phyloP scores from a whole-genome alignment of 1,139 yeast species.

The Schizosaccharomyces versatilis region DNA sequence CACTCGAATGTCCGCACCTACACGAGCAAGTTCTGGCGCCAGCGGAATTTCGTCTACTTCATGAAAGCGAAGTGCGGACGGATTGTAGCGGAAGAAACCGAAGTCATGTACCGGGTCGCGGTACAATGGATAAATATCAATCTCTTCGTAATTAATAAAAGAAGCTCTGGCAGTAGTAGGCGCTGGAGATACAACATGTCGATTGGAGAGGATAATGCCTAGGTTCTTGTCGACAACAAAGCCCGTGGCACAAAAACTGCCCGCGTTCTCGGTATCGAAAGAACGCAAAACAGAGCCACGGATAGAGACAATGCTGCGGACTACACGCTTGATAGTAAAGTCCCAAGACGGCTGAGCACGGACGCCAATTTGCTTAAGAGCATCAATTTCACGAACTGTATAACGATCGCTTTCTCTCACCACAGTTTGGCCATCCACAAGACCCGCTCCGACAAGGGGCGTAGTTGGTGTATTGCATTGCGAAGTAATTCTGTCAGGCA shows the following conservation, averaged over 20 bases:
- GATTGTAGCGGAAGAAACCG: slow-evolving; percentile 64
- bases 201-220: slow-evolving; percentile 71
- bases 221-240: slow-evolving; percentile 65
- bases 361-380: background rate
- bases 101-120: slow-evolving; percentile 54
- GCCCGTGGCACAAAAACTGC: slow-evolving; percentile 82
- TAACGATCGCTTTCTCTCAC: background rate
- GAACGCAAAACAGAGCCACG: slow-evolving; percentile 72
- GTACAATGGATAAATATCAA: slow-evolving; percentile 47
- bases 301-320: slow-evolving; percentile 67
- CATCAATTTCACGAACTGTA: background rate
- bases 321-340: slow-evolving; percentile 57
- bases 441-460: background rate
- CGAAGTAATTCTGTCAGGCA: background rate
- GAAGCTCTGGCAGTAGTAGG: slow-evolving; percentile 64
- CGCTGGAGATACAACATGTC: slow-evolving; percentile 7
- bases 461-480: background rate
- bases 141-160: slow-evolving; percentile 86
- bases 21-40: slow-evolving; percentile 61
- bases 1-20: slow-evolving; percentile 80
- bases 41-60: slow-evolving; percentile 41
- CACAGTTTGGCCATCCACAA: background rate
- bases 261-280: slow-evolving; percentile 66
- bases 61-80: slow-evolving; percentile 51
- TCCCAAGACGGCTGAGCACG: slow-evolving; percentile 32